Evolutionary conservation across 495 filamentous ascomycete genomes (phyloP).

Genomic region (Friedmanniomyces endolithicus): DNA sequence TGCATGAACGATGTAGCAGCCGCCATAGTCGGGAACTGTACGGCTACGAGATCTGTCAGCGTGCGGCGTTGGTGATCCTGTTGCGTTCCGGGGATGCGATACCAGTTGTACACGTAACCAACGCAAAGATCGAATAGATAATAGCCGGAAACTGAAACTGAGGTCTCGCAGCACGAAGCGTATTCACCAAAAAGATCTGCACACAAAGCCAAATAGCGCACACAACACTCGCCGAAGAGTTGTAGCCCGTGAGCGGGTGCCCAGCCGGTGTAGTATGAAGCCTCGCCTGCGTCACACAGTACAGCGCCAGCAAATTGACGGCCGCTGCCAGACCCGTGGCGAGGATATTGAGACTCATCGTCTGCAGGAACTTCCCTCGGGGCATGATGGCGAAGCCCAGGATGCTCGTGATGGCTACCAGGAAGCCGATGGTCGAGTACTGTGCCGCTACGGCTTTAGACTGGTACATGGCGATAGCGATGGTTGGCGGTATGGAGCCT

Average conservation of each 20-base stretch:
- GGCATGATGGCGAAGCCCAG: conserved; percentile 43
- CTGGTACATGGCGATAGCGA: conserved; percentile 37
- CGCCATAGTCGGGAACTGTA: conserved; percentile 43
- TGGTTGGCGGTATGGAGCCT: conserved; percentile 52
- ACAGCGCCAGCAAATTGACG: conserved; percentile 52
- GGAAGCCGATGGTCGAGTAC: conserved; percentile 63
- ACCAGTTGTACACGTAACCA: conserved; percentile 23
- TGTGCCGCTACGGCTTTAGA: conserved; percentile 4
- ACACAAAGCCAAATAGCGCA: conserved; percentile 67
- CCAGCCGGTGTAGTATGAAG: conserved; percentile 42
- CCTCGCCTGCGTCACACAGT: conserved; percentile 54
- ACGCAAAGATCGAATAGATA: conserved; percentile 60
- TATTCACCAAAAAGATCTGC: conserved; percentile 60
- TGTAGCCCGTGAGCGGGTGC: conserved; percentile 39
- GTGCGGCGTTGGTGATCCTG: no score
- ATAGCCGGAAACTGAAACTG: conserved; percentile 62
- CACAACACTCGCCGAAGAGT: conserved; percentile 63
- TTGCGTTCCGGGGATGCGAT: background rate
- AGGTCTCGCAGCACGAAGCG: conserved; percentile 53
- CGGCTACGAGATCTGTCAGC: conserved; percentile 28
- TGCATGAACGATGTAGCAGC: conserved; percentile 38
- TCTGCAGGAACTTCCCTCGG: conserved; percentile 64
- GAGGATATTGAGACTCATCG: conserved; percentile 50
- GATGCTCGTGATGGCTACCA: conserved; percentile 56
- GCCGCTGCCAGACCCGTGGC: conserved; percentile 49